phyloP scores from a whole-genome alignment of 768 basidiomycete genomes.

The Mycena latifolia region DNA sequence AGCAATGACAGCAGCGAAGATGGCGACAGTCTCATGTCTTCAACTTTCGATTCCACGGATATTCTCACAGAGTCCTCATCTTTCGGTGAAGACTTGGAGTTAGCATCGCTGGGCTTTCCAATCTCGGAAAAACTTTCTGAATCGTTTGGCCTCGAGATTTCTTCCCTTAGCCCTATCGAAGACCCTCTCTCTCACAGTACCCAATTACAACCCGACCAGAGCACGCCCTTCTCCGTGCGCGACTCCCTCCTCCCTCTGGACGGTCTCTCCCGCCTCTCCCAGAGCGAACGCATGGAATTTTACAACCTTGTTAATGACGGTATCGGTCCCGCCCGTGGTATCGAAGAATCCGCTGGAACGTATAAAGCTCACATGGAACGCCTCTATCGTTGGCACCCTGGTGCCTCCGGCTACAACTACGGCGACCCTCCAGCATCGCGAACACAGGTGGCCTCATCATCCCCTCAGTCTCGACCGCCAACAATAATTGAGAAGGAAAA shows the following conservation, averaged over 20 bases:
- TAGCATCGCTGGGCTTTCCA: conserved; percentile 11
- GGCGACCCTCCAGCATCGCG: not conserved
- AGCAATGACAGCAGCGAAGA: conserved; percentile 27
- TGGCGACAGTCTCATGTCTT: conserved; percentile 13
- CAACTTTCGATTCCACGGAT: conserved; percentile 16
- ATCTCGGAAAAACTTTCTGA: conserved; percentile 20
- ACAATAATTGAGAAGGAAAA: conserved; percentile 29
- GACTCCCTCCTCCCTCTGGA: conserved; percentile 23
- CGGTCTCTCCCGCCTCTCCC: conserved; percentile 20
- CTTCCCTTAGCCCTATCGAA: conserved; percentile 11
- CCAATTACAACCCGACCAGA: conserved; percentile 9
- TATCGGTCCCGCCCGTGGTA: conserved; percentile 17
- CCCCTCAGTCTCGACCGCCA: no score
- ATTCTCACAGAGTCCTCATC: conserved; percentile 20
- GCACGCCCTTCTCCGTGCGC: not conserved
- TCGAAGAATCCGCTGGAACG: conserved; percentile 30
- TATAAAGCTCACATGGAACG: conserved; percentile 30
- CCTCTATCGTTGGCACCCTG: conserved; percentile 18
- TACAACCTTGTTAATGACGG: conserved; percentile 30
- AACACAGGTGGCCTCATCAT: not conserved
- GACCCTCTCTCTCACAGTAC: conserved; percentile 18
- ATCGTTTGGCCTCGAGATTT: conserved; percentile 22
- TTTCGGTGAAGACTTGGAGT: conserved; percentile 18
- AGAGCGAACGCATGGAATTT: conserved; percentile 27
- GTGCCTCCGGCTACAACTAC: not conserved